Conservation (phyloP, 1,284 basidiomycete species). For the Moesziomyces globuligerus region DNA sequence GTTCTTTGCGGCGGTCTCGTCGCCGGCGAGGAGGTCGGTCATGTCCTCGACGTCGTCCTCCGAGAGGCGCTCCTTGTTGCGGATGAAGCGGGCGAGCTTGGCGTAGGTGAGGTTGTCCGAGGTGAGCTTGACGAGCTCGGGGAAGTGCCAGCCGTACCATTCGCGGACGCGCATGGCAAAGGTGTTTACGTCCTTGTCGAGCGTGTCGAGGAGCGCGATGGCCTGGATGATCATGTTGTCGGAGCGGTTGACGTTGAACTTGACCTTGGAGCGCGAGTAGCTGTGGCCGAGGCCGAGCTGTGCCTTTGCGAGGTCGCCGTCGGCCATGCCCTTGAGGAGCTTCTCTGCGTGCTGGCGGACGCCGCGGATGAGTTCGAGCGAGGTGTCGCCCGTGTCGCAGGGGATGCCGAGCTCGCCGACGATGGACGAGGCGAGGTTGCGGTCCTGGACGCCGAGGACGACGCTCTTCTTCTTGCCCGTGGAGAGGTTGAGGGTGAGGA, state of each 20-base stretch:
- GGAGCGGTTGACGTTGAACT: slow-evolving; percentile 97
- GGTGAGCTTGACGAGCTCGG: slow-evolving; percentile 92
- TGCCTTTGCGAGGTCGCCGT: slow-evolving; percentile 88
- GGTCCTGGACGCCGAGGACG: slow-evolving; percentile 84
- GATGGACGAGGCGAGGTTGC: slow-evolving; percentile 81
- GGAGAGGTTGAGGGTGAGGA: slow-evolving; percentile 88
- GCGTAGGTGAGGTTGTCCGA: slow-evolving; percentile 97
- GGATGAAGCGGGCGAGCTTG: slow-evolving; percentile 85
- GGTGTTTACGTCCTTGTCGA: slow-evolving; percentile 99
- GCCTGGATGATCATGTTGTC: slow-evolving; percentile 99
- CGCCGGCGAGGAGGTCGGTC: slow-evolving; percentile 84
- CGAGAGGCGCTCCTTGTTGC: slow-evolving; percentile 77
- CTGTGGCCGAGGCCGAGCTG: slow-evolving; percentile 93
- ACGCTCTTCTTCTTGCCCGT: slow-evolving; percentile 81
- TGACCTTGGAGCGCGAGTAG: slow-evolving; percentile 94
- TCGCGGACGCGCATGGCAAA: slow-evolving; percentile 98
- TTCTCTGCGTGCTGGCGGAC: slow-evolving; percentile 91
- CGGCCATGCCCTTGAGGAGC: slow-evolving; percentile 84
- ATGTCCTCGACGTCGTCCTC: slow-evolving; percentile 83
- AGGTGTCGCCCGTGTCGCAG: slow-evolving; percentile 87
- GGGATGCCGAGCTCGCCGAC: slow-evolving; percentile 80
- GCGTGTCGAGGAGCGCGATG: slow-evolving; percentile 95
- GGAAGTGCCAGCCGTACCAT: slow-evolving; percentile 99
- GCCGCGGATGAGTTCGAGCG: slow-evolving; percentile 90
- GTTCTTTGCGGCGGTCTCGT: slow-evolving; percentile 88